These are phyloP conservation scores for Candida freyschussii DNA, from an alignment of 1,139 yeast species.

Conservation along the genomic window DNA sequence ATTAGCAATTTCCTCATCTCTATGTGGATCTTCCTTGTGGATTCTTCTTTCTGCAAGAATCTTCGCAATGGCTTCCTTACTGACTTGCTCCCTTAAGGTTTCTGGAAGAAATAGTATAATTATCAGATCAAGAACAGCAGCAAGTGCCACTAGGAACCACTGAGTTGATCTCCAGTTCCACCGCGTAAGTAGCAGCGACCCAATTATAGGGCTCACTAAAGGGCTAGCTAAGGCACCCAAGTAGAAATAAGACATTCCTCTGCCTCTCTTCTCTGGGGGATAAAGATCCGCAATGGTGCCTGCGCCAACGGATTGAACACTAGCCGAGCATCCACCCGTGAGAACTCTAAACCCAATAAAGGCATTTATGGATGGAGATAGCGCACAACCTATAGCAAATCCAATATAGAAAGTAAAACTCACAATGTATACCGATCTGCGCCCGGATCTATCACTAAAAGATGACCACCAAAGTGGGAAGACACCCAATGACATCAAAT, in stretches of 20 bases:
- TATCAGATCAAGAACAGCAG: constrained; percentile 48
- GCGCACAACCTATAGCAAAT: constrained; percentile 69
- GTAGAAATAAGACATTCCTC: constrained; percentile 77
- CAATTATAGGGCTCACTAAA: constrained; percentile 72
- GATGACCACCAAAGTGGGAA: constrained; percentile 91
- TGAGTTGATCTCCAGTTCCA: constrained; percentile 92
- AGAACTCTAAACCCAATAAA: constrained; percentile 66
- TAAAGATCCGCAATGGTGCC: constrained; percentile 80
- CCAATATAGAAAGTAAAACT: constrained; percentile 61
- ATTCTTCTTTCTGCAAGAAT: constrained; percentile 36
- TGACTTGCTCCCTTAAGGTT: constrained; percentile 57
- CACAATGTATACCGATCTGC: constrained; percentile 66
- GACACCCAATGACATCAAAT: constrained; percentile 66
- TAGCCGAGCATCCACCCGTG: constrained; percentile 78
- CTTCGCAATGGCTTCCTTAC: constrained; percentile 42
- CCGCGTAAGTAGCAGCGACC: constrained; percentile 65
- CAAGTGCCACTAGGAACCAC: constrained; percentile 72
- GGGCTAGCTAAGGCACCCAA: constrained; percentile 84
- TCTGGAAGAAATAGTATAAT: constrained; percentile 66
- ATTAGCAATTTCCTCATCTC: constrained; percentile 18
- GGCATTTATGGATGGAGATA: constrained; percentile 55
- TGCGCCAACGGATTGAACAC: constrained; percentile 88
- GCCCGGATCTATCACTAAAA: constrained; percentile 68
- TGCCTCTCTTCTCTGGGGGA: constrained; percentile 64
- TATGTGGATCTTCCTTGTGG: constrained; percentile 17